Evolutionary conservation across 352 stramenopile species (phyloP), one percentile per base, ranked within the genome.

Genomic region (Pythium scleroteichum): DNA sequence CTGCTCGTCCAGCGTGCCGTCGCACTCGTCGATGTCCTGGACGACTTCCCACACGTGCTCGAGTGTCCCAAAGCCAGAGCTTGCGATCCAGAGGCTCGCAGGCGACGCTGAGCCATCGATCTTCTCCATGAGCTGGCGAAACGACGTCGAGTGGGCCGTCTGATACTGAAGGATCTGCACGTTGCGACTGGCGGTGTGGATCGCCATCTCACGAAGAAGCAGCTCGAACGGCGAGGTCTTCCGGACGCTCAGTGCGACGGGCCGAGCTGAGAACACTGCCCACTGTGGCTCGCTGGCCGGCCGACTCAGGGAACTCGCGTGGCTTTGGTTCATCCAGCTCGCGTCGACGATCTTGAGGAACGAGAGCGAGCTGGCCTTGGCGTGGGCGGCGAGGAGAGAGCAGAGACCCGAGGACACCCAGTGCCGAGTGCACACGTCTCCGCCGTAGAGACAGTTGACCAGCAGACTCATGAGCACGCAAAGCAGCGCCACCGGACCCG

Each of bases 401-500:
- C 68, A 23, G 3, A 82, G 50, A 0, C 71, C 71, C 19, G 58
- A 46, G 3, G 51, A 4, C 2, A 52, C 33, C 73, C 76, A 80
- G 20, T 73, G 66, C 14, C 72, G 73, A 9, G 76, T 79, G 6
- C 48, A 53, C 0, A 6, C 7, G 27, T 85, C 71, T 39, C 76
- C 73, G 4, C 62, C 63, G 45, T 82, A 53, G 14, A 85, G 50
- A 45, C 62, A 73, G 52, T 85, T 82, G 16, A 76, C 66, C 1
- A 85, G 53, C 38, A 64, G 73, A 17, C 71, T 41, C 2, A 67
- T 6, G 4, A 44, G 33, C 17, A 64, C 58, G 19, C 27, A 58
- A 45, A 71, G 38, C 14, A 66, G 35, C 5, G 41, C 45, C 13
- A 59, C 51, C 2, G 41, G 54, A 16, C 55, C 48, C 1, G 47